A percentile compares a stretch with the other conserved stretches of the same genome.
Conservation (phyloP, 2,329 filamentous ascomycete genomes). For the Sphaceloma murrayae region DNA sequence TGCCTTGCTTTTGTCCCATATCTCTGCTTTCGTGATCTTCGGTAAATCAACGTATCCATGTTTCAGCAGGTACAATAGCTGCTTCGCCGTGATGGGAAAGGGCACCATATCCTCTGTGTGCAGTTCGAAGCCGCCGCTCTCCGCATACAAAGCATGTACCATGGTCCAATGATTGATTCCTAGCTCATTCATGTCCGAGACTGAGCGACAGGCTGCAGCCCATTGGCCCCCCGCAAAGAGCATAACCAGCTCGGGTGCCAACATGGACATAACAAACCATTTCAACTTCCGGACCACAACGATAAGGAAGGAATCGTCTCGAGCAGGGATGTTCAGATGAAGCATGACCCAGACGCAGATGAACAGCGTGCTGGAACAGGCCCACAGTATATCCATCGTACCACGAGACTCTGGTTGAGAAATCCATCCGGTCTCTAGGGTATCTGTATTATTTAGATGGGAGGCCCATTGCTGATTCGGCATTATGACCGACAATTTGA, state of each 20-base stretch:
- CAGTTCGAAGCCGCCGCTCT: neutral
- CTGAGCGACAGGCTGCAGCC: neutral
- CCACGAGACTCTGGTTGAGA: neutral
- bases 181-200: neutral
- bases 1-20: conserved; percentile 1
- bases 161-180: neutral
- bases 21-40: neutral
- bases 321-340: neutral
- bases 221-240: neutral
- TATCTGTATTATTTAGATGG: no score
- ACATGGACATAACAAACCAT: neutral
- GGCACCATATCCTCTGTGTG: neutral
- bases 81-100: neutral
- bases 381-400: neutral
- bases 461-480: no score
- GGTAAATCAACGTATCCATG: neutral
- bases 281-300: neutral
- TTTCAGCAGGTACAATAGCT: neutral
- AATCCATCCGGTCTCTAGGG: no score
- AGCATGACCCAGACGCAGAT: neutral
- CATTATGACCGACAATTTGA: no score
- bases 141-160: neutral
- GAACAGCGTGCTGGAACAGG: neutral
- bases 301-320: neutral
- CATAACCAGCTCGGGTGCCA: neutral